A percentile compares a stretch with the other conserved stretches of the same genome.
Conservation (phyloP, 352 stramenopile species). For the Phytophthora foliorum region DNA sequence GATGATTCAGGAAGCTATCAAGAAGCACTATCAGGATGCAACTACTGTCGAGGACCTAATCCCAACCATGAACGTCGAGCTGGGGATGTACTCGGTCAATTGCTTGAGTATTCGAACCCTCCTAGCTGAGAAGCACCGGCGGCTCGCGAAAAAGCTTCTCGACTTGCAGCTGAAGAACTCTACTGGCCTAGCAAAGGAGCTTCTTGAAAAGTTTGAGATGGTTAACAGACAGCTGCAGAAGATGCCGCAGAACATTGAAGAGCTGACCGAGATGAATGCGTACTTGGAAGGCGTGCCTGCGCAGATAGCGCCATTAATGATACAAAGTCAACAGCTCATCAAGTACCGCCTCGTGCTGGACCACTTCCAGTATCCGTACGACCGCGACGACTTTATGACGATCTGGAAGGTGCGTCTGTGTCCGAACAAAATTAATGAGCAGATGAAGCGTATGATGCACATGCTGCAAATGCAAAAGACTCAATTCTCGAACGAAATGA, state of each 20-base stretch:
- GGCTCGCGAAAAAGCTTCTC: constrained; percentile 76
- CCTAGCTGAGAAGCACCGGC: constrained; percentile 82
- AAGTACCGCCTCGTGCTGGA: constrained; percentile 86
- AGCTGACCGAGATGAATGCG: constrained; percentile 89
- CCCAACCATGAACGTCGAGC: constrained; percentile 70
- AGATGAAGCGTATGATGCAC: constrained; percentile 85
- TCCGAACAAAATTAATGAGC: constrained; percentile 90
- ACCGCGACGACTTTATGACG: constrained; percentile 90
- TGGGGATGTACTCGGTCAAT: constrained; percentile 89
- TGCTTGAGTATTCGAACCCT: constrained; percentile 72
- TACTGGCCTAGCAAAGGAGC: constrained; percentile 72
- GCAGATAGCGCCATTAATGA: constrained; percentile 74
- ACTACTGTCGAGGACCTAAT: constrained; percentile 66
- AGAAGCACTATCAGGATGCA: constrained; percentile 78
- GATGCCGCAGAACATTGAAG: constrained; percentile 93
- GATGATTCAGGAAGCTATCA: constrained; percentile 80
- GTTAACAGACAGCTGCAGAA: constrained; percentile 90
- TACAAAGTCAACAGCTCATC: constrained; percentile 80
- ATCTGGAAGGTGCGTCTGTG: constrained; percentile 91
- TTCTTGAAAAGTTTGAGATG: constrained; percentile 85
- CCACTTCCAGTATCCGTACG: constrained; percentile 86
- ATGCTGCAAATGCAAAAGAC: constrained; percentile 87
- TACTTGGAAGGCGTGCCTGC: constrained; percentile 82
- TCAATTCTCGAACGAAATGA: constrained; percentile 91
- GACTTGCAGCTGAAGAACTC: constrained; percentile 85